phyloP scores from a whole-genome alignment of 2,329 filamentous ascomycete species.

The Pestalotiopsis sp. region DNA sequence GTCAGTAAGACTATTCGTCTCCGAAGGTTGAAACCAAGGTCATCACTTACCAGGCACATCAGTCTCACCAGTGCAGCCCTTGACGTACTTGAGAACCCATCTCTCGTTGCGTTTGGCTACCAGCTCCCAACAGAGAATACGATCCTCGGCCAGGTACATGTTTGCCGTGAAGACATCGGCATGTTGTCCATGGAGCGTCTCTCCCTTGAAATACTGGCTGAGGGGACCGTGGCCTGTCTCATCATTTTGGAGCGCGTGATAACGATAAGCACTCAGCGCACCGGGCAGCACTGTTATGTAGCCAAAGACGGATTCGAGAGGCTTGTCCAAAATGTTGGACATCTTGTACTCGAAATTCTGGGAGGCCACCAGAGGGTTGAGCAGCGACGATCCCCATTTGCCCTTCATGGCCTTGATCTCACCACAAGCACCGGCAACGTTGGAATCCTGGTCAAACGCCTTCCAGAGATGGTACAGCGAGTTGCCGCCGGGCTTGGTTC shows the following conservation, averaged over 20 bases:
- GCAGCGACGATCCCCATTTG: constrained; percentile 76
- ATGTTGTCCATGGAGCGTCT: constrained; percentile 85
- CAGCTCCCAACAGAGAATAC: constrained; percentile 93
- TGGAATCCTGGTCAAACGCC: constrained; percentile 96
- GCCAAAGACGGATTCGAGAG: constrained; percentile 93
- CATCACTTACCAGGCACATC: constrained; percentile 81
- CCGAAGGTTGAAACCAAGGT: constrained; percentile 11
- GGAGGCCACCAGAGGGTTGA: constrained; percentile 92
- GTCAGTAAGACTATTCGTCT: constrained; percentile 22
- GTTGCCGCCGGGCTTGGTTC: constrained; percentile 83
- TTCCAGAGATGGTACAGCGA: constrained; percentile 99
- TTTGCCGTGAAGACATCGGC: constrained; percentile 98
- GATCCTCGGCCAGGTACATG: constrained; percentile 98
- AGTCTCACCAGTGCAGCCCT: constrained; percentile 93
- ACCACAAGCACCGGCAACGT: constrained; percentile 93
- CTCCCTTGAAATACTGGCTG: constrained; percentile 95
- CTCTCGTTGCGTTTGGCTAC: constrained; percentile 92
- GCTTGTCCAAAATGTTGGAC: constrained; percentile 98
- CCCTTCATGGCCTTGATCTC: constrained; percentile 99
- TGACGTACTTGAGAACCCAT: constrained; percentile 98
- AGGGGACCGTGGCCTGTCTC: constrained; percentile 90
- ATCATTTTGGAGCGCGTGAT: constrained; percentile 92
- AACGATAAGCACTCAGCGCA: constrained; percentile 98
- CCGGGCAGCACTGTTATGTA: constrained; percentile 97
- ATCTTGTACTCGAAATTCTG: constrained; percentile 99